A percentile compares a stretch with the other conserved stretches of the same genome.
Conservation (phyloP, 306 rosid genomes). For the Coriaria nepalensis region DNA sequence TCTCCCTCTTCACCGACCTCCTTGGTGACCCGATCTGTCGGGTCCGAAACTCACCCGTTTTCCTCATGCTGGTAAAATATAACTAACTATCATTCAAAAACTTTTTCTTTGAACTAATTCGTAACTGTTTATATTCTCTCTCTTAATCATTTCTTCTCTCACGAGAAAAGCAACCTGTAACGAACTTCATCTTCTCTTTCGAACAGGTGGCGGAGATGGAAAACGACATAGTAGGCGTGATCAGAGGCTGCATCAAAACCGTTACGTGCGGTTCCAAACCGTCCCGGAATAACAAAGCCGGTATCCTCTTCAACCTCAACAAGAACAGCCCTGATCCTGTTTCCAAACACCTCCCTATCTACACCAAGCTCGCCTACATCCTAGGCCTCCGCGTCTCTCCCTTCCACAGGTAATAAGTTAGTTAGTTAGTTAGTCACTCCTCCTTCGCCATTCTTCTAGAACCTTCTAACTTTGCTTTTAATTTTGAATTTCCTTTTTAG, state of each 20-base stretch:
- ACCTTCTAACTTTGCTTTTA: no score
- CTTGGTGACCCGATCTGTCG: constrained; percentile 92
- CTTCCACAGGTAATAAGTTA: constrained; percentile 64
- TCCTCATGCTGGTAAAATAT: constrained; percentile 67
- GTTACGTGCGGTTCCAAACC: constrained; percentile 61
- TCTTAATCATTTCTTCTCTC: not conserved
- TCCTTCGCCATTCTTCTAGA: no score
- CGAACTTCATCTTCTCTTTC: not conserved
- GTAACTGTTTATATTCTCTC: not conserved
- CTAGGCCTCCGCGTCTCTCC: constrained; percentile 95
- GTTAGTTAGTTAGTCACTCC: no score
- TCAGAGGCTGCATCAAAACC: constrained; percentile 88
- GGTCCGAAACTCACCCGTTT: constrained; percentile 93
- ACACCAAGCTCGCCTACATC: constrained; percentile 66
- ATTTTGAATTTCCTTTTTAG: no score
- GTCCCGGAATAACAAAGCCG: constrained; percentile 31
- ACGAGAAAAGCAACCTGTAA: no score
- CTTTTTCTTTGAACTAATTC: no score
- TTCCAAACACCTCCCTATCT: constrained; percentile 41
- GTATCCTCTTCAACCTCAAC: constrained; percentile 2
- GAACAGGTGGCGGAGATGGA: constrained; percentile 72
- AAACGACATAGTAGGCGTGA: constrained; percentile 64
- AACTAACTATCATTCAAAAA: not conserved
- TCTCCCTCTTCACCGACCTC: constrained; percentile 70
- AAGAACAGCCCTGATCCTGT: constrained; percentile 3